Conservation (phyloP, 1,139 yeast genomes). For the Debaryomyces udenii region DNA sequence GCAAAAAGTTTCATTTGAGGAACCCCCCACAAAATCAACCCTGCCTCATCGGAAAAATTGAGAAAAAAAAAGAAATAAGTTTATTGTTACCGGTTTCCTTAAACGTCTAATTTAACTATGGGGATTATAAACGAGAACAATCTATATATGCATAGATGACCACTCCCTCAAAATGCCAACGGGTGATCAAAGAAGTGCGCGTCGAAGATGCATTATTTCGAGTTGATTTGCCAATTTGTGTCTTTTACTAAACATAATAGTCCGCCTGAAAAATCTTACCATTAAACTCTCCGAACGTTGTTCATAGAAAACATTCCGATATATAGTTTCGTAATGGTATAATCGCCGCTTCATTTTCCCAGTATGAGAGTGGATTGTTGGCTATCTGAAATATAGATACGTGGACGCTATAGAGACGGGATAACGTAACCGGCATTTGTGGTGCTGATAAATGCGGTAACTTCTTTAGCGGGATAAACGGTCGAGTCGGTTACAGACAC, state of each 20-base stretch:
- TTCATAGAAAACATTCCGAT: slow-evolving; percentile 2
- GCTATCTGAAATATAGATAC: too few species aligned
- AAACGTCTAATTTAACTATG: too few species aligned
- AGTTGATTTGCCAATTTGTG: slow-evolving; percentile 1
- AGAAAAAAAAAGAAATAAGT: slow-evolving; percentile 4
- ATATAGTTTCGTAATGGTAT: too few species aligned
- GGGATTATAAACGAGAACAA: slow-evolving; percentile 1
- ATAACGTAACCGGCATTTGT: too few species aligned
- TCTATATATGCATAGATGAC: slow-evolving; percentile 8
- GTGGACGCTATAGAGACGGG: too few species aligned
- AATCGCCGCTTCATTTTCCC: too few species aligned
- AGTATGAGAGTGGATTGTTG: too few species aligned
- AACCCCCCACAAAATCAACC: neutral
- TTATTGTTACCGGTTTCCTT: neutral
- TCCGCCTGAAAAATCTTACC: slow-evolving; percentile 6
- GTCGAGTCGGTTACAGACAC: too few species aligned
- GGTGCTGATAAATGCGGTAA: too few species aligned
- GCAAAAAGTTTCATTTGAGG: neutral
- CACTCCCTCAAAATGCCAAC: neutral
- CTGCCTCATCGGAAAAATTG: slow-evolving; percentile 6
- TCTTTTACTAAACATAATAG: neutral
- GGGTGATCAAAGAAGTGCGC: slow-evolving; percentile 5
- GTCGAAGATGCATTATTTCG: slow-evolving; percentile 1
- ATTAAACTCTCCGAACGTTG: slow-evolving; percentile 7
- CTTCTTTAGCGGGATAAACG: too few species aligned